Base-by-base conservation (phyloP, 768 basidiomycete genomes). In the Macrolepiota albuminosa region DNA sequence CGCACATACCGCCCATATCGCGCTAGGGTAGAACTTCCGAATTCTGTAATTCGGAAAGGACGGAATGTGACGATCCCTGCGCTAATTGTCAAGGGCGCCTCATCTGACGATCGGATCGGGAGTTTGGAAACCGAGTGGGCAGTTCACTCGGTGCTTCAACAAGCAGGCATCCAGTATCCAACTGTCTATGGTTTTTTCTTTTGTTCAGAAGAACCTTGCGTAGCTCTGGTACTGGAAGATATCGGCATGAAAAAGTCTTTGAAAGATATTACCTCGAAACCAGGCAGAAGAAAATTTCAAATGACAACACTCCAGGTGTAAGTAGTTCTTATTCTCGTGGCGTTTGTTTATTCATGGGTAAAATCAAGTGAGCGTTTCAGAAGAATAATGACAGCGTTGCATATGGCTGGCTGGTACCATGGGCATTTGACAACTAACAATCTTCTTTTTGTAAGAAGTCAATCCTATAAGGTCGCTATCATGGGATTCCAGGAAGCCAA, bases 211-310 rank as follows among this genome's bases (percentile, higher is more conserved):
- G 42, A 53, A 2, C 29, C 43, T 4, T 56, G 33, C 16, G 56
- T 46, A 6, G 62, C 24, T 13, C 59, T 63, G 3, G 47, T 63
- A 2, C 40, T 61, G 42, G 51, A 63, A 47, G 56, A 61, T 53
- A 33, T 39, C 18, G 59, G 63, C 2, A 49, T 33, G 48, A 49
- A 34, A 18, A 49, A 33, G 9, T 49, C 48, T n/a, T n/a, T 49
- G 31, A 49, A 33, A n/a, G 48, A 33, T 33, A 49, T 49, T 13
- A 49, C 18, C 9, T 49, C 48, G 4, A 26, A 46, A 46, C 24
- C 45, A 46, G 45, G 24, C 1, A 26, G 45, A 26, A 46, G 45
- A 26, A 24, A 6, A 13, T 49, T 49, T 49, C 48, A 33, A 33
- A 33, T 49, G 48, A 33, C 48, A 9, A 8, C 8, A 3, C 31